Evolutionary conservation across 768 basidiomycete species (phyloP).

Genomic region (Lactarius tabidus): DNA sequence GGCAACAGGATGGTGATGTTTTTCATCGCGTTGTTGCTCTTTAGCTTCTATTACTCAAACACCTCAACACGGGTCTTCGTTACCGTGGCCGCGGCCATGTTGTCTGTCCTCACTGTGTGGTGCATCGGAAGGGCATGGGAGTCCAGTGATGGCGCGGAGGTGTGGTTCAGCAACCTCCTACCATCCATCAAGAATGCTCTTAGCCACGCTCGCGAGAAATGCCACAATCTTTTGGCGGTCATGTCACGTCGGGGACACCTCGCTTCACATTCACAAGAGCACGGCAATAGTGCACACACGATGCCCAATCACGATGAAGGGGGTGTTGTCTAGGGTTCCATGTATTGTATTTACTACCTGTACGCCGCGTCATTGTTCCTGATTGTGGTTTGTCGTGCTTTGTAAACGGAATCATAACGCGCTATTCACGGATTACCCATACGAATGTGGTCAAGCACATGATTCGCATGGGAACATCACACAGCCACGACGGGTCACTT

Average conservation of each 20-base stretch:
- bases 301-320: not conserved
- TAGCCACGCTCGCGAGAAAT: not conserved
- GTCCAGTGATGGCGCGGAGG: not conserved
- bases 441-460: no score
- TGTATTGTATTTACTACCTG: not conserved
- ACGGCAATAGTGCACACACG: not conserved
- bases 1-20: conserved; percentile 10
- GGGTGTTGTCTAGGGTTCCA: not conserved
- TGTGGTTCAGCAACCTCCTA: not conserved
- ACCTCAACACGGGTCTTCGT: not conserved
- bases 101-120: not conserved
- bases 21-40: not conserved
- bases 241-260: not conserved
- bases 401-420: not conserved
- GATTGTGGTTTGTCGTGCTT: not conserved
- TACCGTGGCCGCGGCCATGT: not conserved
- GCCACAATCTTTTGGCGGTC: not conserved
- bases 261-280: not conserved
- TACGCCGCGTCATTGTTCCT: not conserved
- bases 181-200: not conserved
- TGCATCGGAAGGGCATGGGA: conserved; percentile 1
- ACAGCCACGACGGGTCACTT: no score
- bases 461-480: no score
- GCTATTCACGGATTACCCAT: no score
- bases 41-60: not conserved